Evolutionary conservation across 1,284 basidiomycete species (phyloP), one percentile per base, ranked within the genome.

Genomic region (Boletus smithii): DNA sequence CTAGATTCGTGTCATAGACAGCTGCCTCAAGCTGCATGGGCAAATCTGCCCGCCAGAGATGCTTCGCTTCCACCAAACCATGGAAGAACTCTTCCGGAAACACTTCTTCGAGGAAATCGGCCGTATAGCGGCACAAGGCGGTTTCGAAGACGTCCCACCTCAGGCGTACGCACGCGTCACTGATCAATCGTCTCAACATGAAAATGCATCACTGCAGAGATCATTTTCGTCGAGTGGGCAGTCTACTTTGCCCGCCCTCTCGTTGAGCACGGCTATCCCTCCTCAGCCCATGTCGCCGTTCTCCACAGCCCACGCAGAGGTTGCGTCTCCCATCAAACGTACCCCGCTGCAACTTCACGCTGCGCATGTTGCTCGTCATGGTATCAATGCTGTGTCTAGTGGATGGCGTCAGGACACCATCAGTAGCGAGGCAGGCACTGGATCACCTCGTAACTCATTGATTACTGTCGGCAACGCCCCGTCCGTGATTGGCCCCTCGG

Each of bases 71-170:
- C 94, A 98, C 63, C 85, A 88, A 51, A 94, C 91, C 0, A 73
- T 98, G 39, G 85, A 90, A 66, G 84, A 81, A 59, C 86, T 97
- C 69, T 97, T 94, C 75, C 78, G 77, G 48, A 91, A 90, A 68
- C 93, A 93, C 60, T 97, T 94, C 69, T 70, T 83, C 1, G 91
- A 93, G 20, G 95, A 98, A 67, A 89, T 97, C 33, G 75, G 76
- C 40, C 78, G 85, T 6, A 67, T 91, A 35, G 76, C 75, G 0
- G 71, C 82, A n/a, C 72, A 73, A 43, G 56, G 67, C 3, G 58
- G 58, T 13, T 70, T 67, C 14, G 59, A 66, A n/a, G 65, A 71
- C 8, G 49, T 55, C 35, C 47, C 63, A 1, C 24, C 41, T 2
- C 58, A 53, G 45, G 63, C 68, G 22, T 67, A 66, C 48, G 49